Evolutionary conservation across 169 alveolate genomes (phyloP), one percentile per base, ranked within the genome.

Genomic region (Plasmodium falciparum): DNA sequence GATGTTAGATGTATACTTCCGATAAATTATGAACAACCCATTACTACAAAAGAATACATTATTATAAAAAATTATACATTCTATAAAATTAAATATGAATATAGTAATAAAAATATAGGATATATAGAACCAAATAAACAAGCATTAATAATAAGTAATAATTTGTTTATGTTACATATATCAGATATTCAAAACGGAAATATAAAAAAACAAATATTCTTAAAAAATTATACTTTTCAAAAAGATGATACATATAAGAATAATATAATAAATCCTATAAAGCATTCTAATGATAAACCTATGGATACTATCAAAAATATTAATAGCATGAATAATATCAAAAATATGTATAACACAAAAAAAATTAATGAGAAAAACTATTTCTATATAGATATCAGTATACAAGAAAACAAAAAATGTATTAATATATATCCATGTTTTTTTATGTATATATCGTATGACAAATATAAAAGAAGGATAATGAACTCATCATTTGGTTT

Each of bases 91-190:
- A 59, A 20, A 24, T 78, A 63, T 58, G 72, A 49, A 33, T 78
- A 78, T 66, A 76, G 67, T 24, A 71, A 66, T 8, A 61, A 62
- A 29, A 59, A 66, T 58, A 59, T 78, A 9, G 89, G 89, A 33
- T 66, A 65, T 52, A 47, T 78, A 22, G 26, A 78, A 5, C n/a
- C 13, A 29, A 65, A 66, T 13, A 49, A 66, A n/a, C 72, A 66
- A 47, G 54, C 56, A 17, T 1, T 78, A 20, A 78, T 78, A 8
- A 8, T 78, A 3, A 7, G 69, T 13, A 43, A 56, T 1, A 66
- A 78, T 66, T 78, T 78, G 26, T 66, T 39, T 33, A 3, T 78
- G 15, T 71, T 78, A 8, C 20, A 33, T 70, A 78, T 78, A 50
- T 66, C 49, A 1, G 52, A 43, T 9, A 70, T 24, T 12, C 70